Base-by-base conservation (phyloP, 139 green algal genomes). In the Chlorella sp. region DNA sequence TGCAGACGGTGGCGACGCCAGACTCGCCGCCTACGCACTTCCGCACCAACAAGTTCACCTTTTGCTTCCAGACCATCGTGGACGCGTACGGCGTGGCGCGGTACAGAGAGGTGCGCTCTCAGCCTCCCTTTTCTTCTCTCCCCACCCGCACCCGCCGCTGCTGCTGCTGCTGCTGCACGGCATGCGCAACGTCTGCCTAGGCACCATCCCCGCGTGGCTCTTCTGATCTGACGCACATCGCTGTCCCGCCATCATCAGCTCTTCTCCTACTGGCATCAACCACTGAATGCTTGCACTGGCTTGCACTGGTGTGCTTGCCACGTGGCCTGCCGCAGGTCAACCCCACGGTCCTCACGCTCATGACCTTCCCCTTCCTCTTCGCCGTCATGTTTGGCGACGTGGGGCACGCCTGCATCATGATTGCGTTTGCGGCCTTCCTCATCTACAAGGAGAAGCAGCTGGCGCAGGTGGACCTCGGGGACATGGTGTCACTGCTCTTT, bases 301-400 rank as follows among this genome's bases (percentile, higher is more conserved):
- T n/a, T n/a, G n/a, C n/a, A n/a, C n/a, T n/a, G n/a, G n/a, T n/a
- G n/a, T n/a, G n/a, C n/a, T n/a, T n/a, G n/a, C n/a, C n/a, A n/a
- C n/a, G n/a, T n/a, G n/a, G n/a, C n/a, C n/a, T n/a, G n/a, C n/a
- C n/a, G 42, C 49, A 79, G 77, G 91, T 85, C 36, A 98, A 98
- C 81, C 94, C 94, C 1, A 80, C 88, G 2, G 85, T 95, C 23
- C 93, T 96, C 76, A 95, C 94, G 67, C 93, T 98, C 63, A 84
- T 97, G 59, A 98, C 94, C 61, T 98, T 98, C 79, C 94, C 94
- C 30, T 98, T 98, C 86, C 80, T 98, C 26, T 98, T 98, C 72
- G 94, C 94, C 22, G 87, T 98, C 81, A 98, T 98, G 94, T 98
- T 98, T 84, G 93, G 93, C 20, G 93, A 97, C 74, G 78, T 97